Percentiles rank a stretch among this genome's conserved stretches.
phyloP scores from a whole-genome alignment of 2,329 filamentous ascomycete genomes.

The Trichoderma afroharzianum region DNA sequence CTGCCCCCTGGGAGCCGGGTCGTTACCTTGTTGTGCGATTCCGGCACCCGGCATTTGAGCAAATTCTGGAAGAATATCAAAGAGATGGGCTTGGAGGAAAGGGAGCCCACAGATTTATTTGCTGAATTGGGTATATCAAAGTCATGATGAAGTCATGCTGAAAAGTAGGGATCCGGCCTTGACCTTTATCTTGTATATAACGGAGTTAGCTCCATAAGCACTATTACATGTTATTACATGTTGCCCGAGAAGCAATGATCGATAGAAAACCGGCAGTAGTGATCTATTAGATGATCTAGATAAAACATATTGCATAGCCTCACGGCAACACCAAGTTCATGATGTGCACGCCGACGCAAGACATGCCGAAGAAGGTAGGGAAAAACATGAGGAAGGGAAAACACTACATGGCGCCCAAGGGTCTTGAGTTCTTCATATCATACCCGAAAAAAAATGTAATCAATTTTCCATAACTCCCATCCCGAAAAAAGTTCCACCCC shows the following conservation, averaged over 20 bases:
- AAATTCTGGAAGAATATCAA: slow-evolving; percentile 79
- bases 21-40: slow-evolving; percentile 82
- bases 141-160: background rate
- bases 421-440: background rate
- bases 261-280: background rate
- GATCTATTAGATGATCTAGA: slow-evolving; percentile 17
- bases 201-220: background rate
- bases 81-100: slow-evolving; percentile 63
- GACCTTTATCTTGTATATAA: background rate
- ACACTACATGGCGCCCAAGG: background rate
- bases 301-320: slow-evolving; percentile 1
- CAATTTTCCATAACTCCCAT: slow-evolving; percentile 18
- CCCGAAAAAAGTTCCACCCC: background rate
- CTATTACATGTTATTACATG: background rate
- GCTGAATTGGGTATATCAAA: slow-evolving; percentile 44
- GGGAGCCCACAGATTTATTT: slow-evolving; percentile 47
- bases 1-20: slow-evolving; percentile 61
- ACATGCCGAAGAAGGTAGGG: background rate
- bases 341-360: background rate
- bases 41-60: slow-evolving; percentile 75
- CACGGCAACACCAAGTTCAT: background rate
- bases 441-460: background rate
- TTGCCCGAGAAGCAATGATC: background rate
- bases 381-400: background rate
- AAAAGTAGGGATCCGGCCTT: background rate